Evolutionary conservation across 2,329 filamentous ascomycete species (phyloP).

Genomic region (Colletotrichum sp.): DNA sequence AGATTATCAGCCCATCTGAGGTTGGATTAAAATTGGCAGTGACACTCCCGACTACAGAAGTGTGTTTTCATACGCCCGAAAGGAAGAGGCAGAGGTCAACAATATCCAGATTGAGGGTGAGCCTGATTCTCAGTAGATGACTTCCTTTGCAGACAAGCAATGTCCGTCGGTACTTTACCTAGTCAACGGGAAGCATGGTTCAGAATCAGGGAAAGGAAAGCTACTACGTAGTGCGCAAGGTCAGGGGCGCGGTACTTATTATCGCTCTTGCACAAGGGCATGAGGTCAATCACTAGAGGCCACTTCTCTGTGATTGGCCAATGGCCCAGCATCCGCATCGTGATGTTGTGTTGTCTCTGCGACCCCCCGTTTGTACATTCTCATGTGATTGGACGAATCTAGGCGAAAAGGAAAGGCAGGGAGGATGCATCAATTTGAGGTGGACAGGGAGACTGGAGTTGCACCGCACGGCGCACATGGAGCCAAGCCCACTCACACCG

Average conservation of each 20-base stretch:
- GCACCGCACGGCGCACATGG: not conserved
- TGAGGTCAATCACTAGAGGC: conserved; percentile 4
- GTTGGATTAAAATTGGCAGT: not conserved
- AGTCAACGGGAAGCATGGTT: not conserved
- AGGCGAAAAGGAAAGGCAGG: conserved; percentile 9
- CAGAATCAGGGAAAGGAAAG: conserved; percentile 1
- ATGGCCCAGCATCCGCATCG: not conserved
- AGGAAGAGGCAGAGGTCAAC: not conserved
- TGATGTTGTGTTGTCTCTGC: not conserved
- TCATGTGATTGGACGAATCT: not conserved
- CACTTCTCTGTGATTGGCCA: not conserved
- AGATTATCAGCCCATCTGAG: not conserved
- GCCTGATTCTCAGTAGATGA: not conserved
- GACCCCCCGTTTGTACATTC: not conserved
- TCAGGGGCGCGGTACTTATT: not conserved
- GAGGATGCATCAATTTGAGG: not conserved
- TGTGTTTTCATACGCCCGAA: not conserved
- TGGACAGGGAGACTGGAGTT: not conserved
- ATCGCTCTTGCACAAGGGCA: not conserved
- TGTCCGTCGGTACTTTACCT: not conserved
- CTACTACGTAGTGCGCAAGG: not conserved
- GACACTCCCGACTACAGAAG: not conserved
- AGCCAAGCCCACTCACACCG: not conserved
- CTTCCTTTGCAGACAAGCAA: not conserved
- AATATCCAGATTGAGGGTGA: not conserved